Evolutionary conservation across 2,329 filamentous ascomycete genomes (phyloP).

Genomic region (Incumbomyces delicatus): DNA sequence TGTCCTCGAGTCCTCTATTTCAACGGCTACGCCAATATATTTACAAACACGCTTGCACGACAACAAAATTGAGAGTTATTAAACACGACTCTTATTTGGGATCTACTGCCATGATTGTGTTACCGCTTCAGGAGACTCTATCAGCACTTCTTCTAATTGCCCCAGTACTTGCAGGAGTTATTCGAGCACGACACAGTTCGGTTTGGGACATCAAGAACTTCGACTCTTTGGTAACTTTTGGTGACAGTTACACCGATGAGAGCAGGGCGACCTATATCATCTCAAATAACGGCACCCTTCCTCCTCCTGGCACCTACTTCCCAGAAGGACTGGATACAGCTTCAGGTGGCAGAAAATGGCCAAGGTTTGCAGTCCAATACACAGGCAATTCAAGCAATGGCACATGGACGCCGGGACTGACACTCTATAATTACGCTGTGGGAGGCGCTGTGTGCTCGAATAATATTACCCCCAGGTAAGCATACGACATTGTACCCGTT

Average conservation of each 20-base stretch:
- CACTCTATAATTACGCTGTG: conserved; percentile 59
- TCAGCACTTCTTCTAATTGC: not conserved
- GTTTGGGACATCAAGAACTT: conserved; percentile 38
- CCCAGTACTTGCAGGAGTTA: not conserved
- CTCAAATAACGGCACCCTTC: conserved; percentile 47
- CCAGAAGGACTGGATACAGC: conserved; percentile 43
- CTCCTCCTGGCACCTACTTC: conserved; percentile 51
- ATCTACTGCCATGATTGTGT: too few species aligned
- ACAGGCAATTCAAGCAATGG: conserved; percentile 46
- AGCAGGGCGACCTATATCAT: conserved; percentile 56
- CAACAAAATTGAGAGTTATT: too few species aligned
- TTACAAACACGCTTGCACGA: too few species aligned
- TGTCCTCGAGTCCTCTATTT: too few species aligned
- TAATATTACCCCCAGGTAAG: conserved; percentile 42
- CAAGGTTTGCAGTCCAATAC: conserved; percentile 53
- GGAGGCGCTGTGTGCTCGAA: conserved; percentile 64
- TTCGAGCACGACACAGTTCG: not conserved
- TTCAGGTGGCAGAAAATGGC: conserved; percentile 60
- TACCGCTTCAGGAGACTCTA: not conserved
- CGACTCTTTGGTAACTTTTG: conserved; percentile 58
- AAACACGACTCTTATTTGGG: too few species aligned
- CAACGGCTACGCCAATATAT: too few species aligned
- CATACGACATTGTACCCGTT: not conserved
- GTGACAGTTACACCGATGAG: conserved; percentile 70
- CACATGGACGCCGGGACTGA: conserved; percentile 16